Evolutionary conservation across 106 monocot species (phyloP).

Genomic region (Dendrobium catenatum): DNA sequence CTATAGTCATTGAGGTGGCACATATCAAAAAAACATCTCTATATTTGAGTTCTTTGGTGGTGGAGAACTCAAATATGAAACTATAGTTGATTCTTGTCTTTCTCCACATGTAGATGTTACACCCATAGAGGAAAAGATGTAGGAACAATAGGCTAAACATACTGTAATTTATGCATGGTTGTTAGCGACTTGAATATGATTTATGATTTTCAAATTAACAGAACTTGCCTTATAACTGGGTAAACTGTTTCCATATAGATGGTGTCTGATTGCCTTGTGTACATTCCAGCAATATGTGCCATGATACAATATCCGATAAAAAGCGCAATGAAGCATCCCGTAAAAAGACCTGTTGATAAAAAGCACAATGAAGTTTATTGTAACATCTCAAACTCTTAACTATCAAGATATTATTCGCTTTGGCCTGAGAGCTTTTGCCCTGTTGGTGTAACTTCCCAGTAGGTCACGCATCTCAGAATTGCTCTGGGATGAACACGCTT

Average conservation of each 20-base stretch:
- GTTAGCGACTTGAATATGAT: not conserved
- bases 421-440: no score
- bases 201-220: not conserved
- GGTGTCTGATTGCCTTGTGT: conserved; percentile 44
- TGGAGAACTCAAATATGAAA: conserved; percentile 89
- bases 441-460: no score
- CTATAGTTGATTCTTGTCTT: conserved; percentile 83
- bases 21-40: conserved; percentile 77
- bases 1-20: conserved; percentile 62
- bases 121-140: conserved; percentile 90
- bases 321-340: conserved; percentile 81
- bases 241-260: conserved; percentile 96
- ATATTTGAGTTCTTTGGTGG: conserved; percentile 73
- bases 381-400: no score
- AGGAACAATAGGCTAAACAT: conserved; percentile 85
- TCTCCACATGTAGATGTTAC: conserved; percentile 89
- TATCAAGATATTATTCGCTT: no score
- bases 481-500: no score
- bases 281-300: conserved; percentile 89
- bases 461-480: no score
- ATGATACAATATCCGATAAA: conserved; percentile 86
- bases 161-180: conserved; percentile 29
- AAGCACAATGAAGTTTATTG: no score
- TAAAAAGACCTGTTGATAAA: conserved; percentile 56
- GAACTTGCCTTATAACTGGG: conserved; percentile 71